These are phyloP conservation scores for Lolium multiflorum DNA, from an alignment of 176 grass and related monocot genomes.

Conservation along the genomic window DNA sequence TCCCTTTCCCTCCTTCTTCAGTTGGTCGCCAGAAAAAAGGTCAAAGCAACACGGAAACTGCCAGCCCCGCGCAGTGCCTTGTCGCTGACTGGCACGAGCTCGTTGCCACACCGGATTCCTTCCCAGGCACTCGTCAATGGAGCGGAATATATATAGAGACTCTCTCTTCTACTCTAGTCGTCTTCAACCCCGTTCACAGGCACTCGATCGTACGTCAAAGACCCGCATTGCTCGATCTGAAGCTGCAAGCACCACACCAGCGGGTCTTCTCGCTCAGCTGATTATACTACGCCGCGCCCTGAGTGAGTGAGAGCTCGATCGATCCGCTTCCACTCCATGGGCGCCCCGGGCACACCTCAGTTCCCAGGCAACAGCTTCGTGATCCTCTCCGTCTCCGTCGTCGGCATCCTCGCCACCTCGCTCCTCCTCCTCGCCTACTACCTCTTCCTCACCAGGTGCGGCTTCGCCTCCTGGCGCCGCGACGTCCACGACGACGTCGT, in stretches of 20 bases:
- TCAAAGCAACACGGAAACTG: constrained; percentile 7
- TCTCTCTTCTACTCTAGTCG: neutral
- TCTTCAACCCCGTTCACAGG: neutral
- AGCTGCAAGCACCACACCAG: too few species aligned
- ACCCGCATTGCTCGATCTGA: neutral
- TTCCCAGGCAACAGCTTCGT: constrained; percentile 46
- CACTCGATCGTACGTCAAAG: neutral
- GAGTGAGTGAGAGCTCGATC: too few species aligned
- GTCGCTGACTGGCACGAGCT: neutral
- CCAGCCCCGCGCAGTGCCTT: neutral
- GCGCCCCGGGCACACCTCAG: neutral
- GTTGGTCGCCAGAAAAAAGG: neutral
- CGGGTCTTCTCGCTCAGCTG: too few species aligned
- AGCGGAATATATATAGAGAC: neutral
- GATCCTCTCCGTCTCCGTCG: constrained; percentile 61
- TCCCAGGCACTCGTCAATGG: constrained; percentile 19
- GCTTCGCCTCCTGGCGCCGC: constrained; percentile 37
- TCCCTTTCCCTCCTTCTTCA: neutral
- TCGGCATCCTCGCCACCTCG: constrained; percentile 64
- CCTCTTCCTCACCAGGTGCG: constrained; percentile 70
- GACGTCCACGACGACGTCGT: neutral
- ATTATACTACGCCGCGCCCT: too few species aligned
- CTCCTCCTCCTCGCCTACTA: constrained; percentile 79
- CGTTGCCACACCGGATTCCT: constrained; percentile 5
- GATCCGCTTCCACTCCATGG: too few species aligned